Evolutionary conservation across 768 basidiomycete species (phyloP), one percentile per base, ranked within the genome.

Genomic region (Tulasnella sp.): DNA sequence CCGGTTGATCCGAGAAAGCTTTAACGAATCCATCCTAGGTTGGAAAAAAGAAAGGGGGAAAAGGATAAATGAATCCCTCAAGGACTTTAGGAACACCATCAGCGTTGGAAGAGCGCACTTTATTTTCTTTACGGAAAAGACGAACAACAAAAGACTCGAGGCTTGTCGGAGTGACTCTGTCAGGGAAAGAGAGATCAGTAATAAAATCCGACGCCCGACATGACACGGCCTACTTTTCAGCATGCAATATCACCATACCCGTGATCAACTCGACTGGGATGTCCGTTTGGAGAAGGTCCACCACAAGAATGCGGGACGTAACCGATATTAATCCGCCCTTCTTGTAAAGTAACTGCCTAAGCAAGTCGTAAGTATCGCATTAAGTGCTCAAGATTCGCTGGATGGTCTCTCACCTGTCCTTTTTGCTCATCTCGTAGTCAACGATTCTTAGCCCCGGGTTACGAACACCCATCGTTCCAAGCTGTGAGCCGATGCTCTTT

Each of bases 1-100:
- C 98, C 5, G 97, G 96, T 83, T 98, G 94, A 85, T 99, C 98
- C 2, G 96, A 95, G 84, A 99, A 98, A 0, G 96, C 98, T 85
- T 99, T 99, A 81, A 98, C 87, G 85, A 99, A 99, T 0, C 97
- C 97, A 2, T 87, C 88, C 84, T 89, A 44, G 44, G 12, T 1
- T 18, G 44, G 19, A 44, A 18, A 44, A 44, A 16, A 0, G 16
- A 44, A 44, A 18, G 19, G 19, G 19, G 44, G 44, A 2, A 48
- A 16, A 24, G 9, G 16, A 71, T 77, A 42, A 48, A 48, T 24
- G 1, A 52, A n/a, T 24, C 9, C 52, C 1, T n/a, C 79, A 79
- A 75, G 71, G 75, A 19, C 71, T n/a, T 62, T 34, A 24, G 74
- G 19, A 71, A 27, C 14, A 38, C 14, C 5, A 42, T 38, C 9